Evolutionary conservation across 306 rosid genomes (phyloP).

Genomic region (Erythrophleum fordii): DNA sequence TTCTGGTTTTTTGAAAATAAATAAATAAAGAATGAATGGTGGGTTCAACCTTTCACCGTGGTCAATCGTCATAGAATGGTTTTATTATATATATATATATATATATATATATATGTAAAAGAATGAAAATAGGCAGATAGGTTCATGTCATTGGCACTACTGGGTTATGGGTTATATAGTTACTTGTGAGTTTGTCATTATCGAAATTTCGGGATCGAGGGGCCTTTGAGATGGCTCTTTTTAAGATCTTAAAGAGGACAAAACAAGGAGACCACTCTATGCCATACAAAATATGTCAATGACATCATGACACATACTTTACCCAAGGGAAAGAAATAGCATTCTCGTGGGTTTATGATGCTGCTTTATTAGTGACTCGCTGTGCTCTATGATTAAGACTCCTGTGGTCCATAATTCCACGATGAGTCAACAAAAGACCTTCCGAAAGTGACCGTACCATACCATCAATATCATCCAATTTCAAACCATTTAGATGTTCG

Average conservation of each 20-base stretch:
- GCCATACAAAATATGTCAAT: constrained; percentile 12
- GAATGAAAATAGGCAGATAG: background rate
- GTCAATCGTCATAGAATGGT: background rate
- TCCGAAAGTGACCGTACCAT: constrained; percentile 14
- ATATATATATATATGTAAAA: background rate
- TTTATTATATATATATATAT: background rate
- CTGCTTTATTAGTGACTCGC: constrained; percentile 40
- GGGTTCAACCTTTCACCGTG: too few species aligned
- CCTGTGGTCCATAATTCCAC: constrained; percentile 37
- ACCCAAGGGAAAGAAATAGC: constrained; percentile 23
- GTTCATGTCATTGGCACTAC: background rate
- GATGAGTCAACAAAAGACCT: constrained; percentile 8
- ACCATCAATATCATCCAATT: constrained; percentile 1
- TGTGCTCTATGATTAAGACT: constrained; percentile 50
- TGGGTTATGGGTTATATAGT: background rate
- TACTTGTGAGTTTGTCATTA: background rate
- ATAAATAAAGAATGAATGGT: too few species aligned
- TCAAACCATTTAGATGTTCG: constrained; percentile 41
- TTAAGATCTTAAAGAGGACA: constrained; percentile 14
- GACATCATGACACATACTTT: constrained; percentile 35
- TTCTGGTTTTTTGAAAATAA: background rate
- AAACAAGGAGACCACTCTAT: constrained; percentile 30
- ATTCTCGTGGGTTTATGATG: constrained; percentile 47
- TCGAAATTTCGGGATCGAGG: background rate
- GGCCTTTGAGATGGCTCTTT: constrained; percentile 31